Evolutionary conservation across 768 basidiomycete genomes (phyloP).

Genomic region (Pleurotus sapidus): DNA sequence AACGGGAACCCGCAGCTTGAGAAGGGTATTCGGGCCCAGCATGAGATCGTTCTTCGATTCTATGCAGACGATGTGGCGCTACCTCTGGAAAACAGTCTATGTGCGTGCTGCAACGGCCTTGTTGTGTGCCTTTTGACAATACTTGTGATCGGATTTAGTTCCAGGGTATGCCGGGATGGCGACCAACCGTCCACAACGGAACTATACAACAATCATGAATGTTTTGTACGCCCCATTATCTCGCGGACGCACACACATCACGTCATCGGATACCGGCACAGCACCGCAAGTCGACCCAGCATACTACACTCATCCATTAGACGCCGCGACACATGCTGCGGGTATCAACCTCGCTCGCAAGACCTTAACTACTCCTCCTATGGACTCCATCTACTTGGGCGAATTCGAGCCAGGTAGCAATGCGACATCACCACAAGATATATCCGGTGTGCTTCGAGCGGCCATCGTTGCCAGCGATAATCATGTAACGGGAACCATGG

Average conservation of each 20-base stretch:
- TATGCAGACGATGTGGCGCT: conserved; percentile 21
- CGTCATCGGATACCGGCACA: conserved; percentile 35
- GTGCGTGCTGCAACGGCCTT: conserved; percentile 13
- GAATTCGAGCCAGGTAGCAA: conserved; percentile 29
- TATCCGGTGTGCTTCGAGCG: conserved; percentile 22
- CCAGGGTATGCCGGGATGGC: conserved; percentile 31
- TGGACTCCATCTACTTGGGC: conserved; percentile 24
- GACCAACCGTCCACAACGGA: conserved; percentile 19
- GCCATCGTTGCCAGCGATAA: conserved; percentile 25
- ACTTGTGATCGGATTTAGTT: conserved; percentile 12
- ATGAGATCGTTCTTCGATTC: conserved; percentile 18
- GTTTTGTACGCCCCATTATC: conserved; percentile 35
- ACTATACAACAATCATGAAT: conserved; percentile 29
- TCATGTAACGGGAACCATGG: conserved; percentile 32
- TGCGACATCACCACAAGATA: conserved; percentile 14
- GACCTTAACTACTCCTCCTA: conserved; percentile 25
- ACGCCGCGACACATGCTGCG: conserved; percentile 27
- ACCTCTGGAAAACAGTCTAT: conserved; percentile 27
- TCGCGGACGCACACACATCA: conserved; percentile 45
- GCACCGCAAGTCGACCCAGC: conserved; percentile 48
- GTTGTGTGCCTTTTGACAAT: too few relatives aligned
- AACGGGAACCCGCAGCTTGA: conserved; percentile 27
- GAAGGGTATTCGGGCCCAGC: conserved; percentile 27
- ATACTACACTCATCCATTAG: conserved; percentile 33
- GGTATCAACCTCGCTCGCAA: conserved; percentile 27